Base-by-base conservation (phyloP, 371 early-diverging fungal species). In the Amoeboaphelidium protococcarum region DNA sequence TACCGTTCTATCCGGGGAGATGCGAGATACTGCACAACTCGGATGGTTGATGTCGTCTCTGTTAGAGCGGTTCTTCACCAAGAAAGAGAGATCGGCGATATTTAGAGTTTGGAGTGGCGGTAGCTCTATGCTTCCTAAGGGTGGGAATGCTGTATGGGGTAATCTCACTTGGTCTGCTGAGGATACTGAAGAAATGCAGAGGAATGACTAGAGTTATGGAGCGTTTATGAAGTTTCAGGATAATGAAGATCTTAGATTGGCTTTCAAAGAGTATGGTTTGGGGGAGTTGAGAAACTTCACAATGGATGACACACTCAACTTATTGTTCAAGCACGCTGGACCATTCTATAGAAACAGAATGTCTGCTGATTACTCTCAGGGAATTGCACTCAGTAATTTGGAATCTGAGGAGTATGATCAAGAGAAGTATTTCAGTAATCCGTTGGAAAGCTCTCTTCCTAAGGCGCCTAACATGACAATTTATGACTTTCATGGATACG, bases 71-170 rank as follows among this genome's bases (percentile, higher is more conserved):
- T 78, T 86, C 61, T 82, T 91, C 61, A 74, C 75, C 13, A 64
- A 73, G 46, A 60, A 68, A 20, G 83, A 89, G 51, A 67, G 86
- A 4, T 69, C 75, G 2, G 68, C 63, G 4, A 51, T 89, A 12
- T 78, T 83, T 59, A 73, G 82, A 26, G 74, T 71, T n/a, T 91
- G 86, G 87, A 74, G 74, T 21, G 82, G 82, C 1, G 67, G 76
- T 16, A 57, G 70, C 1, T 67, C 70, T 26, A 66, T 87, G 68
- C 55, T 89, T 12, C 89, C 87, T 44, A 84, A 82, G 55, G 94
- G 94, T 37, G 87, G 85, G 25, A 62, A 76, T 24, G 57, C 57
- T 0, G 53, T 90, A 40, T 92, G 91, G 91, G 85, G 89, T 16
- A 49, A 25, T 19, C 25, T 26, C 1, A 2, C 19, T 2, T 21